phyloP scores from a whole-genome alignment of 805 yeast genomes.

The Starmerella lactis-condensi region DNA sequence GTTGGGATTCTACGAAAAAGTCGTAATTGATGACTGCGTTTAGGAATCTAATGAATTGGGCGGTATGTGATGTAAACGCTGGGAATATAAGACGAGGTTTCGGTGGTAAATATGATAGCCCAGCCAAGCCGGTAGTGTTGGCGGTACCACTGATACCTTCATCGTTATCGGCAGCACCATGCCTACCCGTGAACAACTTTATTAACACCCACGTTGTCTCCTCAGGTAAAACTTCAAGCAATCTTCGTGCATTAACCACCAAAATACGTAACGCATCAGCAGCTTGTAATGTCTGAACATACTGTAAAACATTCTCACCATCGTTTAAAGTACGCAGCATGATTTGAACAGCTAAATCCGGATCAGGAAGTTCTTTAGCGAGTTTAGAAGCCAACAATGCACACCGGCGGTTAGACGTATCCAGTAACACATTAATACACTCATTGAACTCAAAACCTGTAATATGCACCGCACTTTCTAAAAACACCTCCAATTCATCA shows the following conservation, averaged over 20 bases:
- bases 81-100: slow-evolving; percentile 72
- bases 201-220: slow-evolving; percentile 69
- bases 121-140: too few species aligned
- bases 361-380: slow-evolving; percentile 53
- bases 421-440: slow-evolving; percentile 34
- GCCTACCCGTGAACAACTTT: slow-evolving; percentile 78
- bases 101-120: slow-evolving; percentile 61
- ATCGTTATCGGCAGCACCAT: too few species aligned
- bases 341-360: slow-evolving; percentile 58
- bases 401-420: slow-evolving; percentile 53
- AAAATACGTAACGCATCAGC: slow-evolving; percentile 63
- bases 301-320: slow-evolving; percentile 41
- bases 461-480: slow-evolving; percentile 27
- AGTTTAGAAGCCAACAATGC: slow-evolving; percentile 46
- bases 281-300: slow-evolving; percentile 46
- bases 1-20: too few species aligned
- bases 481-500: slow-evolving; percentile 38
- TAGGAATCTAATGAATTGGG: slow-evolving; percentile 78
- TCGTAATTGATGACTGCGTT: too few species aligned
- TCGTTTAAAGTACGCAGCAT: slow-evolving; percentile 47
- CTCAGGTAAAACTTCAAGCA: slow-evolving; percentile 53
- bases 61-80: slow-evolving; percentile 67
- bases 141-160: too few species aligned
- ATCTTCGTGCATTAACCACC: slow-evolving; percentile 41
- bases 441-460: slow-evolving; percentile 44